These are phyloP conservation scores for Lachnellula subtilissima DNA, from an alignment of 2,329 filamentous ascomycete genomes.

Conservation along the genomic window DNA sequence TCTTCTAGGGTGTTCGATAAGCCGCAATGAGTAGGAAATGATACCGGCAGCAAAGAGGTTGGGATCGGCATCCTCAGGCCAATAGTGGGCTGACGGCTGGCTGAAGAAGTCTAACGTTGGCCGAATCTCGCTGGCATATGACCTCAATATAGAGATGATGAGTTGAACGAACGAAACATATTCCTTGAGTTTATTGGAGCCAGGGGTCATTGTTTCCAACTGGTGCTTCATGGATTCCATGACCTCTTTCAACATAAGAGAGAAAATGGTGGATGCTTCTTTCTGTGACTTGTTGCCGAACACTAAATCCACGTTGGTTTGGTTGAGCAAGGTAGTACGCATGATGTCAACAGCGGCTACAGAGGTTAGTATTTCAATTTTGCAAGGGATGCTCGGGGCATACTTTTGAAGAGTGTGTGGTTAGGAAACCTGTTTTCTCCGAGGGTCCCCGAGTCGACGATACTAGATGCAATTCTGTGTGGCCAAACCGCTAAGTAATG, in stretches of 20 bases:
- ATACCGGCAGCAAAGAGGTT: constrained; percentile 26
- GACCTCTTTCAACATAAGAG: constrained; percentile 18
- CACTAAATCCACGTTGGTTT: constrained; percentile 11
- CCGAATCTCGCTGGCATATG: constrained; percentile 23
- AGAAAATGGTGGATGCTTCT: constrained; percentile 14
- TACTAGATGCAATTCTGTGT: neutral
- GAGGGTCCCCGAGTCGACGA: neutral
- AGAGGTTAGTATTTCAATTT: neutral
- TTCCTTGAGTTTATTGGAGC: constrained; percentile 13
- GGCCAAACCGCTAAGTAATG: constrained; percentile 1
- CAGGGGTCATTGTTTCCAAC: constrained; percentile 18
- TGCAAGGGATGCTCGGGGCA: neutral
- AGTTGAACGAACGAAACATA: constrained; percentile 23
- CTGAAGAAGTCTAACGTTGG: constrained; percentile 26
- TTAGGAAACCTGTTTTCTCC: neutral
- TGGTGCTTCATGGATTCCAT: constrained; percentile 25
- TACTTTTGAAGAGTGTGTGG: constrained; percentile 4
- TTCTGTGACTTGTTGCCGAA: constrained; percentile 6
- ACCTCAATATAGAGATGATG: constrained; percentile 21
- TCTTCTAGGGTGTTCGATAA: constrained; percentile 16
- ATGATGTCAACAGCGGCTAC: constrained; percentile 13
- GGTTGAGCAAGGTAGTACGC: constrained; percentile 10
- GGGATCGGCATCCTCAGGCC: constrained; percentile 27
- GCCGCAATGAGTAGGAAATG: constrained; percentile 24
- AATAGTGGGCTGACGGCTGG: constrained; percentile 22